phyloP scores from a whole-genome alignment of 2,329 filamentous ascomycete genomes.

The Chrysoporthe puriensis region DNA sequence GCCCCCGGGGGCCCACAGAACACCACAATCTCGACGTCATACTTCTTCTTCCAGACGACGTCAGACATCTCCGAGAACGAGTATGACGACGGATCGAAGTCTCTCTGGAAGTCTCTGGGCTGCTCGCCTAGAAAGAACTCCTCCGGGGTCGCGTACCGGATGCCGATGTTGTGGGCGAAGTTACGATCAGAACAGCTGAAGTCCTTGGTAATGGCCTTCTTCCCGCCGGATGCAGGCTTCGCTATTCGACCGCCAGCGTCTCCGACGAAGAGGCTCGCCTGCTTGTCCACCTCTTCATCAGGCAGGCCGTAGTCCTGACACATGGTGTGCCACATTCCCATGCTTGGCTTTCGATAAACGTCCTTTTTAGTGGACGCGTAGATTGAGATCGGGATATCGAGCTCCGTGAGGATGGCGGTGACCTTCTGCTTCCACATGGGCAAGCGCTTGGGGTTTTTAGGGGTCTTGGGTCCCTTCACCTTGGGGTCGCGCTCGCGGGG shows the following conservation, averaged over 20 bases:
- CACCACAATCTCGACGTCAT: constrained; percentile 74
- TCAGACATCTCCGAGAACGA: constrained; percentile 39
- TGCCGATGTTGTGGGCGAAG: constrained; percentile 81
- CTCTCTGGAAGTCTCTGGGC: constrained; percentile 66
- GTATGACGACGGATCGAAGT: constrained; percentile 72
- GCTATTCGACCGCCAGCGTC: constrained; percentile 70
- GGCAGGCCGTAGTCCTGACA: constrained; percentile 63
- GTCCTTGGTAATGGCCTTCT: constrained; percentile 50
- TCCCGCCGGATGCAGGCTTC: constrained; percentile 33
- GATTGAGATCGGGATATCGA: constrained; percentile 76
- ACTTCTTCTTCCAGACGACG: constrained; percentile 61
- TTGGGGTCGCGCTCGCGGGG: constrained; percentile 75
- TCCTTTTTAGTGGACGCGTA: constrained; percentile 89
- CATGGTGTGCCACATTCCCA: constrained; percentile 80
- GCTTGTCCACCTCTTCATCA: constrained; percentile 65
- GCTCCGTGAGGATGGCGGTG: constrained; percentile 66
- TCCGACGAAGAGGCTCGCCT: constrained; percentile 81
- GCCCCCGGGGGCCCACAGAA: constrained; percentile 88
- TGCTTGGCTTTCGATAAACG: constrained; percentile 81
- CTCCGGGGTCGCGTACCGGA: constrained; percentile 84
- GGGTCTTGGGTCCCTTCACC: constrained; percentile 55
- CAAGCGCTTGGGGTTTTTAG: constrained; percentile 67
- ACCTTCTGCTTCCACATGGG: constrained; percentile 84
- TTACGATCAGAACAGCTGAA: constrained; percentile 74
- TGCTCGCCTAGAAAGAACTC: constrained; percentile 81